Evolutionary conservation across 2,329 filamentous ascomycete genomes (phyloP).

Genomic region (Colletotrichum higginsianum): DNA sequence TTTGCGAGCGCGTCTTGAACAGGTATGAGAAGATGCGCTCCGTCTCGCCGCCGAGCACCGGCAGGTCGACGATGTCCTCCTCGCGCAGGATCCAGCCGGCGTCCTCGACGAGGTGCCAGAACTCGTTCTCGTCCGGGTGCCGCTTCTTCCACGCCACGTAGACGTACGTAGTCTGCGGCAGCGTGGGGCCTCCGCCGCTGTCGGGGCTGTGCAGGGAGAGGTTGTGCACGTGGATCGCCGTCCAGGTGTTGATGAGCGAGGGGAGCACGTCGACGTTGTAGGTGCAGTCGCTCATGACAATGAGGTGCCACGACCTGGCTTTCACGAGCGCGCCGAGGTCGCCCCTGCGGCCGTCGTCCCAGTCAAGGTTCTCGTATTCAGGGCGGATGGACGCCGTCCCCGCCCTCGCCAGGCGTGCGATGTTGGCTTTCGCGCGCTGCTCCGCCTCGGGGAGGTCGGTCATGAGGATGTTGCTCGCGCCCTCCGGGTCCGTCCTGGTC

Average conservation of each 20-base stretch:
- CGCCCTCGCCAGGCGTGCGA: constrained; percentile 49
- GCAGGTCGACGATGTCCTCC: constrained; percentile 60
- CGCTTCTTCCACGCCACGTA: constrained; percentile 71
- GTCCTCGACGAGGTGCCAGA: constrained; percentile 63
- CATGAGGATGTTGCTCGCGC: constrained; percentile 59
- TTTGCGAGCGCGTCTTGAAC: constrained; percentile 51
- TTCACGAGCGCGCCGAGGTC: constrained; percentile 58
- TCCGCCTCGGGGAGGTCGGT: constrained; percentile 71
- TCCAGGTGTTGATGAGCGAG: constrained; percentile 67
- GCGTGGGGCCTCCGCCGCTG: constrained; percentile 30
- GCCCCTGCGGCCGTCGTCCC: constrained; percentile 66
- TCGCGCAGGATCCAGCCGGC: constrained; percentile 62
- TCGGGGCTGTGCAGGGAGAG: constrained; percentile 38
- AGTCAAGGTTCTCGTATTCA: constrained; percentile 70
- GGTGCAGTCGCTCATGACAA: constrained; percentile 73
- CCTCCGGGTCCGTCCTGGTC: constrained; percentile 45
- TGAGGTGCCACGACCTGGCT: constrained; percentile 64
- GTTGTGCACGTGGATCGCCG: constrained; percentile 61
- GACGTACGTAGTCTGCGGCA: constrained; percentile 56
- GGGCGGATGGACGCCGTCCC: constrained; percentile 44
- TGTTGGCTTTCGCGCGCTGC: constrained; percentile 64
- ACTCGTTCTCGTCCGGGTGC: constrained; percentile 65
- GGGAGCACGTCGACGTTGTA: constrained; percentile 72
- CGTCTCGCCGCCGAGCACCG: constrained; percentile 59
- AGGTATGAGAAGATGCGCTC: constrained; percentile 68